Conservation (phyloP, 2,329 filamentous ascomycete genomes). For the Tolypocladium capitatum region DNA sequence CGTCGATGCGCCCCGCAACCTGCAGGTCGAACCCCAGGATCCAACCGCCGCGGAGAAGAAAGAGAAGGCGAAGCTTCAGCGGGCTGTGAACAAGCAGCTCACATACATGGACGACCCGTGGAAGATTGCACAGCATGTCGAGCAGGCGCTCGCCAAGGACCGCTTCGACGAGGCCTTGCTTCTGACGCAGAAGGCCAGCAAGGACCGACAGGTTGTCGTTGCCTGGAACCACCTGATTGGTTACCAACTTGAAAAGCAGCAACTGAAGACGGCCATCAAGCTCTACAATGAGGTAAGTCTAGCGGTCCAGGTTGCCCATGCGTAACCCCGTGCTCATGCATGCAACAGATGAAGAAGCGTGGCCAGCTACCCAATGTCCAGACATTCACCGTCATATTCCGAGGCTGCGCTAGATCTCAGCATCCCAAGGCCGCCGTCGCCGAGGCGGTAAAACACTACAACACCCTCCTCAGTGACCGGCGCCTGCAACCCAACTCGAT, state of each 20-base stretch:
- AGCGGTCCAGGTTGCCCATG: background rate
- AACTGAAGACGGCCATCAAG: conserved; percentile 54
- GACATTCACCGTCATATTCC: conserved; percentile 75
- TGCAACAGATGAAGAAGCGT: conserved; percentile 79
- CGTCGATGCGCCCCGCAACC: conserved; percentile 10
- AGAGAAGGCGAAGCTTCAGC: conserved; percentile 16
- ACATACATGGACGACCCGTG: conserved; percentile 55
- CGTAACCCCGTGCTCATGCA: background rate
- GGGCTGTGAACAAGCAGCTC: conserved; percentile 41
- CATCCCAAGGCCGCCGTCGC: conserved; percentile 46
- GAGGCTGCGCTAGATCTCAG: conserved; percentile 52
- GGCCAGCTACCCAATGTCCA: conserved; percentile 64
- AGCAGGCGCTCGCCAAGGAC: conserved; percentile 42
- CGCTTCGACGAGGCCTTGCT: conserved; percentile 54
- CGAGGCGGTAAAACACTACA: conserved; percentile 64
- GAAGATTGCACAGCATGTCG: conserved; percentile 57
- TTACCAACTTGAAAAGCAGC: conserved; percentile 49
- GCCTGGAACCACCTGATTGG: conserved; percentile 82
- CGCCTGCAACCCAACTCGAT: conserved; percentile 60
- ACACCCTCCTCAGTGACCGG: conserved; percentile 53
- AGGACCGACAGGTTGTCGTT: conserved; percentile 50
- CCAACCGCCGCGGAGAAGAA: conserved; percentile 7
- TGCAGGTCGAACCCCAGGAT: conserved; percentile 8
- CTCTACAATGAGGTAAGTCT: conserved; percentile 69
- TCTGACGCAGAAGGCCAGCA: conserved; percentile 57